Percentiles rank a stretch among this genome's conserved stretches.
These are phyloP conservation scores for Xanthoconium purpureum DNA, from an alignment of 768 basidiomycete genomes.

Conservation along the genomic window DNA sequence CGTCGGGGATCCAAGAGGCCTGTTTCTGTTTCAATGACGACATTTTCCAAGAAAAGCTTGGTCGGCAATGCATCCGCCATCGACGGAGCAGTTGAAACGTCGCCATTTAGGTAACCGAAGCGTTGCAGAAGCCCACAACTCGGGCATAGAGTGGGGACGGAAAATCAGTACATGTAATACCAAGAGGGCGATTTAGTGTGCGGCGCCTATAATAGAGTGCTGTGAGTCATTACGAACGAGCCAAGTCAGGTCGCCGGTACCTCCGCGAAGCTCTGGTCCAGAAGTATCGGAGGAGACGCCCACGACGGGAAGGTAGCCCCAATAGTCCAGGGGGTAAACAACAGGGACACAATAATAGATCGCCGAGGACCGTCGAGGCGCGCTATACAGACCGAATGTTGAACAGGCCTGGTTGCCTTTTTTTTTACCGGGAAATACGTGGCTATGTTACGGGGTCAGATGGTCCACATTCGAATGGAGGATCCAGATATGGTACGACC, in stretches of 20 bases:
- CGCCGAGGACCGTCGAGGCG: conserved; percentile 2
- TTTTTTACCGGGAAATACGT: conserved; percentile 3
- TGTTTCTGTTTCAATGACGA: conserved; percentile 1
- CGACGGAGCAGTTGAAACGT: conserved; percentile 17
- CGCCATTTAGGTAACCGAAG: conserved; percentile 10
- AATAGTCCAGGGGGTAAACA: neutral
- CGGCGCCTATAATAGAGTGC: conserved; percentile 2
- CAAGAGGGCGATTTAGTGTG: neutral
- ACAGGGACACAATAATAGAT: conserved; percentile 3
- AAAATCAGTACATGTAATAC: conserved; percentile 9
- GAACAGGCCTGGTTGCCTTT: neutral
- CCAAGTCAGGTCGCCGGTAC: neutral
- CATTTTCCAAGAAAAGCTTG: neutral
- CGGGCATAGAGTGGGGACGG: conserved; percentile 21
- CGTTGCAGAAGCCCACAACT: conserved; percentile 7
- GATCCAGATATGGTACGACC: conserved; percentile 7
- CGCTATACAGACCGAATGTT: neutral
- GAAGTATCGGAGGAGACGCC: neutral
- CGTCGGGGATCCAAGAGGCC: neutral
- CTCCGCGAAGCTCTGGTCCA: conserved; percentile 1
- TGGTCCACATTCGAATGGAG: neutral
- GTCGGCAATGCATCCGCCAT: conserved; percentile 27
- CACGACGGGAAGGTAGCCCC: neutral
- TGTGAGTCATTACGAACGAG: conserved; percentile 1
- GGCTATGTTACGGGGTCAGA: neutral